Evolutionary conservation across 768 basidiomycete genomes (phyloP).

Genomic region (Rhizopogon vesiculosus): DNA sequence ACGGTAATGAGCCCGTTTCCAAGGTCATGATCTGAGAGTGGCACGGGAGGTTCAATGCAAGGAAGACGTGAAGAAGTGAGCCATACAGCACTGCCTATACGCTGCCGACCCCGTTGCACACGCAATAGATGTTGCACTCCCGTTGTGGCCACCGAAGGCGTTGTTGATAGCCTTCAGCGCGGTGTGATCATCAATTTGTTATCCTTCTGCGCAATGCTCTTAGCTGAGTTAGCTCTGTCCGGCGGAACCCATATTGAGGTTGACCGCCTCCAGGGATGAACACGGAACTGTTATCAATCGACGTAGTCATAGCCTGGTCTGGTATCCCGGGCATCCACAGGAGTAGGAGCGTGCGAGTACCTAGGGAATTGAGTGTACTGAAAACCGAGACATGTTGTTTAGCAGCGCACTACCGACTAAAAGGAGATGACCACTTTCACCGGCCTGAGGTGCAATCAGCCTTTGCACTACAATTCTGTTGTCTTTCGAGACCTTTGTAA

Average conservation of each 20-base stretch:
- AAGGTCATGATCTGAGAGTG: no score
- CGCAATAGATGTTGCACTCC: no score
- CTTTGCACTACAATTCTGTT: no score
- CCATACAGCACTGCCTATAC: no score
- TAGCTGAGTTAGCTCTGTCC: conserved; percentile 56
- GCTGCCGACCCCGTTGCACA: no score
- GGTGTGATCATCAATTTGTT: conserved; percentile 31
- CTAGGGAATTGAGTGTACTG: conserved; percentile 40
- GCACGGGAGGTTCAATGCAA: no score
- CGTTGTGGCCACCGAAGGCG: no score
- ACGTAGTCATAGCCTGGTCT: conserved; percentile 48
- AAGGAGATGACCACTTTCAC: conserved; percentile 13
- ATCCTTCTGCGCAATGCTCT: conserved; percentile 39
- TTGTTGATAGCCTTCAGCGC: conserved; percentile 30
- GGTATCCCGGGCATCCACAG: conserved; percentile 37
- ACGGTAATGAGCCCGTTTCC: no score
- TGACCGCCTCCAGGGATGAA: conserved; percentile 45
- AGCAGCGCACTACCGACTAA: not conserved
- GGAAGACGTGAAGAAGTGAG: no score
- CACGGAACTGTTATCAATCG: conserved; percentile 54
- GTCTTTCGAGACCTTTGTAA: no score
- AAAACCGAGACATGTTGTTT: conserved; percentile 9
- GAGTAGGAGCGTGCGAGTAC: conserved; percentile 35
- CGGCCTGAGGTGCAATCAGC: no score
- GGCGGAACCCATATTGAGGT: conserved; percentile 48